These are phyloP conservation scores for Yamadazyma sp. DNA, from an alignment of 805 yeast species.

Conservation along the genomic window DNA sequence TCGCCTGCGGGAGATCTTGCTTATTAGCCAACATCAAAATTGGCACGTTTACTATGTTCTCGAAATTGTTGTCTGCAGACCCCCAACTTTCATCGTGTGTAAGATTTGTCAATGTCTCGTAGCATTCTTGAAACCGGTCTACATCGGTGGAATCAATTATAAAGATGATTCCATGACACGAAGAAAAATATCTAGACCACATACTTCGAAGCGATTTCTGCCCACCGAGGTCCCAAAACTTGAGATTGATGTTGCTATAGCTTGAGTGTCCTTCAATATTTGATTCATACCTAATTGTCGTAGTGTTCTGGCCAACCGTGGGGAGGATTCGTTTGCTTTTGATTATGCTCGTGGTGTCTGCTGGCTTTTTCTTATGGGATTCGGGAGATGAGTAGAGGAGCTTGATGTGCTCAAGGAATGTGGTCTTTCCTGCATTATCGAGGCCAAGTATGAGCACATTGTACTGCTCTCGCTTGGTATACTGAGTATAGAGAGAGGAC, in stretches of 20 bases:
- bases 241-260: constrained; percentile 52
- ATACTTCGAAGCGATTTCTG: constrained; percentile 79
- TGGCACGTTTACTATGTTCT: constrained; percentile 62
- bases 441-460: constrained; percentile 74
- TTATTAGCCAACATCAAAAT: constrained; percentile 93
- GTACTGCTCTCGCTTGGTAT: constrained; percentile 46
- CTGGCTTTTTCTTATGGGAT: constrained; percentile 16
- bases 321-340: constrained; percentile 70
- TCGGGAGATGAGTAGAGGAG: constrained; percentile 34
- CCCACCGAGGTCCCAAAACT: constrained; percentile 97
- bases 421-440: constrained; percentile 94
- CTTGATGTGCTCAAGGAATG: constrained; percentile 41
- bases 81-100: constrained; percentile 46
- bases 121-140: constrained; percentile 79
- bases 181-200: constrained; percentile 85
- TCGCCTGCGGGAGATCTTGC: constrained; percentile 66
- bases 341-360: constrained; percentile 21
- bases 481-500: constrained; percentile 44
- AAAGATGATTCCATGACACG: constrained; percentile 89
- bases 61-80: constrained; percentile 18
- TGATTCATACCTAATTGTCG: constrained; percentile 35
- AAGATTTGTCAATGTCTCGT: constrained; percentile 55
- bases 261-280: constrained; percentile 9
- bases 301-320: constrained; percentile 90
- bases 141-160: constrained; percentile 90